Evolutionary conservation across 2,329 filamentous ascomycete species (phyloP).

Genomic region (Ceratocystis alfenasii): DNA sequence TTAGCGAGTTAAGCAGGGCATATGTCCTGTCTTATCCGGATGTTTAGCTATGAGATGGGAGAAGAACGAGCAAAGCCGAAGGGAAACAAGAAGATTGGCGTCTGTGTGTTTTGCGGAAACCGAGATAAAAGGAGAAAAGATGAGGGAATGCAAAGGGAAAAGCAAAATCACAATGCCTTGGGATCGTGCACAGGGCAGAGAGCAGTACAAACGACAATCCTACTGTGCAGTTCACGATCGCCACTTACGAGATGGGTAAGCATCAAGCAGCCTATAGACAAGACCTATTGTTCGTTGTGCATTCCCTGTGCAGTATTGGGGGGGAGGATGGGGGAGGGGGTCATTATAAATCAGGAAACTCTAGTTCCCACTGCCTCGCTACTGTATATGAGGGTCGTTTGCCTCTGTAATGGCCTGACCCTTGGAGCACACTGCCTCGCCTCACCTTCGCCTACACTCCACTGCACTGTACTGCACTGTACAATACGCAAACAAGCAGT

Average conservation of each 20-base stretch:
- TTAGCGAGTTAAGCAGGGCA: background rate
- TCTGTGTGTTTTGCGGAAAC: background rate
- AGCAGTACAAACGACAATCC: background rate
- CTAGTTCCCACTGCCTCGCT: background rate
- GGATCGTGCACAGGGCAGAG: background rate
- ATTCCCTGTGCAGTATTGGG: too few relatives aligned
- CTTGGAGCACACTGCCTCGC: background rate
- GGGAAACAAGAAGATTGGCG: constrained; percentile 4
- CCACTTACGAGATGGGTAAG: constrained; percentile 9
- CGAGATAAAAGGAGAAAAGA: background rate
- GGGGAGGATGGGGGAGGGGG: too few relatives aligned
- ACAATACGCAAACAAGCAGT: background rate
- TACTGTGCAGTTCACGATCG: constrained; percentile 6
- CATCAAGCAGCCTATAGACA: background rate
- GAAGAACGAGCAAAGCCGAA: background rate
- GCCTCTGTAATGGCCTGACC: background rate
- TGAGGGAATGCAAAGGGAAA: background rate
- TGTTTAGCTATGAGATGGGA: background rate
- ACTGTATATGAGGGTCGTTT: background rate
- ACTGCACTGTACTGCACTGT: background rate
- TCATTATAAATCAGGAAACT: background rate
- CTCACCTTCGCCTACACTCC: background rate
- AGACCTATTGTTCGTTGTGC: background rate
- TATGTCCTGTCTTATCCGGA: background rate
- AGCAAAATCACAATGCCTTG: background rate